These are phyloP conservation scores for Epichloe bromicola DNA, from an alignment of 2,329 filamentous ascomycete genomes.

Conservation along the genomic window DNA sequence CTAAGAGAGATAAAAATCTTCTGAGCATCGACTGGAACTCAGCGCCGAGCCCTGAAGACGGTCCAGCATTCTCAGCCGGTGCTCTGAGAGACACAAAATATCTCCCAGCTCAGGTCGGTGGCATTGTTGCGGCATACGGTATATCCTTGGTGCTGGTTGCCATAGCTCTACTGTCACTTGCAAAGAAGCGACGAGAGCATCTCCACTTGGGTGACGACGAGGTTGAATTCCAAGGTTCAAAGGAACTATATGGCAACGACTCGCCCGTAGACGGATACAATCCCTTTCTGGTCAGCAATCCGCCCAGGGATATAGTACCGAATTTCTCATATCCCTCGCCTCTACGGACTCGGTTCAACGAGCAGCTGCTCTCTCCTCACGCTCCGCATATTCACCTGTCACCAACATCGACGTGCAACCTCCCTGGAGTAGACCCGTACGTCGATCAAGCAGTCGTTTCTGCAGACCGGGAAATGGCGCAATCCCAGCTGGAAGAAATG, in stretches of 20 bases:
- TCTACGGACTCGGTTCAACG: constrained; percentile 20
- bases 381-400: constrained; percentile 34
- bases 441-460: constrained; percentile 70
- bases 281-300: neutral
- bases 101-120: constrained; percentile 71
- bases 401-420: constrained; percentile 30
- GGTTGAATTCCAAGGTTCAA: constrained; percentile 27
- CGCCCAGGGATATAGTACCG: constrained; percentile 14
- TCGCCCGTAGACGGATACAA: constrained; percentile 8
- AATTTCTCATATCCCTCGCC: constrained; percentile 41
- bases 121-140: constrained; percentile 73
- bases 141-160: constrained; percentile 63
- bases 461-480: constrained; percentile 59
- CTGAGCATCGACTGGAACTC: constrained; percentile 30
- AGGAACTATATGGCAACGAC: constrained; percentile 12
- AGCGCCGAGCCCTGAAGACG: constrained; percentile 46
- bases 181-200: constrained; percentile 40
- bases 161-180: constrained; percentile 47
- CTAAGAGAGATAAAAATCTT: constrained; percentile 17
- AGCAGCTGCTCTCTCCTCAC: constrained; percentile 4
- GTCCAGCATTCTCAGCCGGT: constrained; percentile 43
- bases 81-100: constrained; percentile 48
- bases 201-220: constrained; percentile 39
- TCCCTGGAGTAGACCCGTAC: constrained; percentile 49
- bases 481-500: constrained; percentile 76